Percentiles rank a stretch among this genome's conserved stretches.
Conservation (phyloP, 768 basidiomycete genomes). For the Chalciporus sphaerocephalus region DNA sequence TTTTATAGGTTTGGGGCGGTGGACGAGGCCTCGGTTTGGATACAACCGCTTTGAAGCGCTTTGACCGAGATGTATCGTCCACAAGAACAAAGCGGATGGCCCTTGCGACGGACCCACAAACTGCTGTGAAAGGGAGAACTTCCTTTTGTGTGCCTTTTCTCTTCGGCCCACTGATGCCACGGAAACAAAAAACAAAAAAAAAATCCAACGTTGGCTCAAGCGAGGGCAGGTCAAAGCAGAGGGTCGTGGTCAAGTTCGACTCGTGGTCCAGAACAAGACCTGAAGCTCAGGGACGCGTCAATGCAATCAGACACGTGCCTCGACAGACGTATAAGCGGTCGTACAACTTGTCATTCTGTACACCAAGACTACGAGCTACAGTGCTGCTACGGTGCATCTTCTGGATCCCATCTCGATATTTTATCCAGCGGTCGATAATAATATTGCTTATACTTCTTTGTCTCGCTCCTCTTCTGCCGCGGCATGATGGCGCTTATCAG, state of each 20-base stretch:
- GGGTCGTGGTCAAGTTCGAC: neutral
- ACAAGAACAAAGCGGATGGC: constrained; percentile 20
- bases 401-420: constrained; percentile 69
- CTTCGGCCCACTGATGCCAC: constrained; percentile 2
- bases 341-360: neutral
- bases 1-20: constrained; percentile 19
- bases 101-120: constrained; percentile 10
- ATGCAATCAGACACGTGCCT: constrained; percentile 1
- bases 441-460: constrained; percentile 83
- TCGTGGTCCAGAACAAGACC: constrained; percentile 2
- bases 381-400: constrained; percentile 44
- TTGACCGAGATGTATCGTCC: constrained; percentile 6
- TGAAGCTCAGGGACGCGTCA: neutral
- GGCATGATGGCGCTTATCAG: constrained; percentile 72
- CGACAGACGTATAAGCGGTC: neutral
- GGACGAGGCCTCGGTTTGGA: neutral
- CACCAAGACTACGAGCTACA: constrained; percentile 2
- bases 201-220: neutral
- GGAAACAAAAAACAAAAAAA: constrained; percentile 1
- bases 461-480: constrained; percentile 67
- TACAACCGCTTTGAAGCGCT: constrained; percentile 8
- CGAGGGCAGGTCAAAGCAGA: neutral
- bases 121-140: constrained; percentile 15
- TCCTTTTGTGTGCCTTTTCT: constrained; percentile 7
- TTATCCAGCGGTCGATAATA: constrained; percentile 74